Evolutionary conservation across 345 rosid species (phyloP).

Genomic region (Ceriops zippeliana): DNA sequence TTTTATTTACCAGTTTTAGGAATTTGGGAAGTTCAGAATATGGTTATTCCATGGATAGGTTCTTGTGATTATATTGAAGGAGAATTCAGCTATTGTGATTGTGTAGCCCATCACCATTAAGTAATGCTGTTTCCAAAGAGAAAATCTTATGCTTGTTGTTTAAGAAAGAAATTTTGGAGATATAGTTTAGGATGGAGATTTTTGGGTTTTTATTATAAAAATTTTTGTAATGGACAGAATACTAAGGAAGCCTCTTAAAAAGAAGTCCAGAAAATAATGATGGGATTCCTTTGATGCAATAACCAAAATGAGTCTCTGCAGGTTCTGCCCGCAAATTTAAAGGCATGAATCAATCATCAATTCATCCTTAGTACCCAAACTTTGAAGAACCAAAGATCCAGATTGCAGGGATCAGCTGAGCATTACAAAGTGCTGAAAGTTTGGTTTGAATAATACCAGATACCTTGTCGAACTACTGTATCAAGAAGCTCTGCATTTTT

Average conservation of each 20-base stretch:
- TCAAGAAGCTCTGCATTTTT: slow-evolving; percentile 64
- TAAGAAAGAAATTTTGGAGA: slow-evolving; percentile 28
- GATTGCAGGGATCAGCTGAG: slow-evolving; percentile 83
- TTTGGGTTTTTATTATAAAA: slow-evolving; percentile 9
- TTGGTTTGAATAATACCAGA: slow-evolving; percentile 56
- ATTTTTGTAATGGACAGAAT: slow-evolving; percentile 33
- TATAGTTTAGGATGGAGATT: background rate
- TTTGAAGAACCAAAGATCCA: slow-evolving; percentile 72
- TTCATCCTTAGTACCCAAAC: slow-evolving; percentile 47
- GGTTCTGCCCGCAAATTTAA: slow-evolving; percentile 71
- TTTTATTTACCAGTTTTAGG: too few relatives aligned
- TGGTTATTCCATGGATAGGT: too few relatives aligned
- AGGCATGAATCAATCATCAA: slow-evolving; percentile 57
- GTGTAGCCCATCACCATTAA: background rate
- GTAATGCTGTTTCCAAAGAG: background rate
- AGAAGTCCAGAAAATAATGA: slow-evolving; percentile 50
- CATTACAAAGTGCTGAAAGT: slow-evolving; percentile 77
- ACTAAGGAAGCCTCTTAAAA: slow-evolving; percentile 34
- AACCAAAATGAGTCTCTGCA: slow-evolving; percentile 88
- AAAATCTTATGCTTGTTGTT: slow-evolving; percentile 7
- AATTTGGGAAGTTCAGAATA: too few relatives aligned
- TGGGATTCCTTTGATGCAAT: slow-evolving; percentile 63
- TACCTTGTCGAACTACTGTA: slow-evolving; percentile 51
- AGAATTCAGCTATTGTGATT: too few relatives aligned
- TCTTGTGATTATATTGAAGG: too few relatives aligned